Base-by-base conservation (phyloP, 176 grass and related monocot species). In the Ensete ventricosum region DNA sequence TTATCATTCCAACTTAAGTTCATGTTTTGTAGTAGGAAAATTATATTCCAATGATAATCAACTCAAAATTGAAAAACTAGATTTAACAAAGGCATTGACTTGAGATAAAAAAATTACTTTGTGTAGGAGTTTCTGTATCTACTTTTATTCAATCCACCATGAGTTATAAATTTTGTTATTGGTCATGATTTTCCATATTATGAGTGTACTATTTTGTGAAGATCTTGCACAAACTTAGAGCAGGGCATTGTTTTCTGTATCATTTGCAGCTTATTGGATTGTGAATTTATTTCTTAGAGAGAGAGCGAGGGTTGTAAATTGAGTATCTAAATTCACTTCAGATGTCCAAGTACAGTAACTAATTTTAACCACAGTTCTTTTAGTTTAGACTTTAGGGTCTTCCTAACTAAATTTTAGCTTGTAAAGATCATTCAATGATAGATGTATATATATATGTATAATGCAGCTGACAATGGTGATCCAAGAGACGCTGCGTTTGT, bases 401-500 rank as follows among this genome's bases (percentile, higher is more conserved):
- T 43, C 34, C 34, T 43, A 43, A 43, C 0, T 43, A 43, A 43
- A 43, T 43, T 43, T 43, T 43, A 43, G 34, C 4, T 43, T 43
- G 6, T 43, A 43, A 6, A 43, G 34, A n/a, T 60, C 9, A 0
- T 7, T 6, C 5, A 7, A 60, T 53, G 13, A n/a, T 72, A 0
- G 14, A 53, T n/a, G 9, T 21, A 50, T 9, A 19, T 52, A 19
- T 52, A 50, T 51, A 53, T 72, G 7, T 9, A 14, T 77, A 26
- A 75, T 86, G 67, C 73, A 92, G 92, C 19, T 97, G 54, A 85
- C 85, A 43, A 97, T 91, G 93, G 88, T 97, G 72, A 92, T 97
- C 59, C 85, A 90, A 72, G 90, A 97, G 83, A 92, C 93, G 0
- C 82, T 90, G 9, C 79, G 90, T 1, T 69, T 92, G 1, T 87